phyloP scores from a whole-genome alignment of 2,329 filamentous ascomycete species.

The Fusarium pseudograminearum region DNA sequence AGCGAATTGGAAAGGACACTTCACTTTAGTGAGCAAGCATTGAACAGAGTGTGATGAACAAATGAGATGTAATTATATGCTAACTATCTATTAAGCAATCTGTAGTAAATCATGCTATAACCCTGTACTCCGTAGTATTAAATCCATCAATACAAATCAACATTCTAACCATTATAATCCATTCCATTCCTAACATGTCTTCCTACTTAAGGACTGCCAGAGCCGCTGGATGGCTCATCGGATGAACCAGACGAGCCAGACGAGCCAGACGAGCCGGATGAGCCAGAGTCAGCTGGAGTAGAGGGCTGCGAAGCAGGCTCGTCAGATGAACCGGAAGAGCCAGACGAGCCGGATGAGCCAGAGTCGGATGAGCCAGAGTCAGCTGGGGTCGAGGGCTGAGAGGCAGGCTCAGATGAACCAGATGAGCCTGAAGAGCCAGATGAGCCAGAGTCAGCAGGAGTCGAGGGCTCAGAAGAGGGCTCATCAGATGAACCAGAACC shows the following conservation, averaged over 20 bases:
- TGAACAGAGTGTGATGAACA: not conserved
- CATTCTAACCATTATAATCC: not conserved
- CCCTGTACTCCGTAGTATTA: not conserved
- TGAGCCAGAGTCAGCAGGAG: not conserved
- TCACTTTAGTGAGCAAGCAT: not conserved
- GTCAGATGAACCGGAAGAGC: no score
- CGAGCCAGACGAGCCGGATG: no score
- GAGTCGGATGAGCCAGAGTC: not conserved
- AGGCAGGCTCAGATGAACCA: not conserved
- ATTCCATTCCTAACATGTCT: not conserved
- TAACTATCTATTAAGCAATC: not conserved
- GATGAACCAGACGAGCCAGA: no score
- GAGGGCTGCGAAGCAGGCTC: no score
- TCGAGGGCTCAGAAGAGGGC: not conserved
- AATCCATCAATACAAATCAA: not conserved
- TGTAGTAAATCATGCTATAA: no score
- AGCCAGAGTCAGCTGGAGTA: no score
- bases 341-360: not conserved
- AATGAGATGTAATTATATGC: not conserved
- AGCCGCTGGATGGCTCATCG: not conserved
- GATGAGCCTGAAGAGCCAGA: not conserved
- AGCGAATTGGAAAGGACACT: not conserved
- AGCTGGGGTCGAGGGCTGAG: not conserved
- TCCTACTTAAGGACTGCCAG: not conserved
- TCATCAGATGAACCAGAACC: no score